phyloP scores from a whole-genome alignment of 495 filamentous ascomycete species.

The Xylaria sp. region DNA sequence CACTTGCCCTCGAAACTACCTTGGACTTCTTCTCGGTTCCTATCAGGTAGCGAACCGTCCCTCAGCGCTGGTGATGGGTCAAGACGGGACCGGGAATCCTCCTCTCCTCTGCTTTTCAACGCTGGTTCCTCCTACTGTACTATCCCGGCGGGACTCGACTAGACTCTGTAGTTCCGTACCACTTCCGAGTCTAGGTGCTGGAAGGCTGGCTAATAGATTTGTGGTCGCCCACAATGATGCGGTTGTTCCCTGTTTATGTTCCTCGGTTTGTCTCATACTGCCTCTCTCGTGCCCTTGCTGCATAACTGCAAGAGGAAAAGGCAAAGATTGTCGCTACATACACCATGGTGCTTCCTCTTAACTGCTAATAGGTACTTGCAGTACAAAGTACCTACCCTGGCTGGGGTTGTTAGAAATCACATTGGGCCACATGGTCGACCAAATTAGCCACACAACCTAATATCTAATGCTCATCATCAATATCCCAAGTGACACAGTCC shows the following conservation, averaged over 20 bases:
- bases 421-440: slow-evolving; percentile 46
- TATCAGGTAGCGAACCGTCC: slow-evolving; percentile 14
- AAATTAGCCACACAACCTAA: slow-evolving; percentile 49
- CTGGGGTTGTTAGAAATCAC: slow-evolving; percentile 44
- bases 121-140: slow-evolving; percentile 15
- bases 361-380: slow-evolving; percentile 25
- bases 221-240: slow-evolving; percentile 24
- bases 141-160: slow-evolving; percentile 21
- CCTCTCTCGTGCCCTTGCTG: slow-evolving; percentile 44
- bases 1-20: slow-evolving; percentile 36
- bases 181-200: slow-evolving; percentile 24
- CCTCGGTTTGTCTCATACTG: slow-evolving; percentile 43
- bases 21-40: slow-evolving; percentile 34
- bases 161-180: slow-evolving; percentile 20
- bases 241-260: slow-evolving; percentile 32
- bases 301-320: slow-evolving; percentile 43
- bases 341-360: slow-evolving; percentile 41
- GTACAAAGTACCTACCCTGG: slow-evolving; percentile 40
- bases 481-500: slow-evolving; percentile 37
- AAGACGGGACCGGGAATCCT: slow-evolving; percentile 15
- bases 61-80: slow-evolving; percentile 14
- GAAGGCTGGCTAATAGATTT: slow-evolving; percentile 19
- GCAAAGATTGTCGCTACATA: slow-evolving; percentile 49
- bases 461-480: slow-evolving; percentile 35
- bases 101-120: slow-evolving; percentile 15